These are phyloP conservation scores for Aspergillus homomorphus DNA, from an alignment of 495 filamentous ascomycete species.

Conservation along the genomic window DNA sequence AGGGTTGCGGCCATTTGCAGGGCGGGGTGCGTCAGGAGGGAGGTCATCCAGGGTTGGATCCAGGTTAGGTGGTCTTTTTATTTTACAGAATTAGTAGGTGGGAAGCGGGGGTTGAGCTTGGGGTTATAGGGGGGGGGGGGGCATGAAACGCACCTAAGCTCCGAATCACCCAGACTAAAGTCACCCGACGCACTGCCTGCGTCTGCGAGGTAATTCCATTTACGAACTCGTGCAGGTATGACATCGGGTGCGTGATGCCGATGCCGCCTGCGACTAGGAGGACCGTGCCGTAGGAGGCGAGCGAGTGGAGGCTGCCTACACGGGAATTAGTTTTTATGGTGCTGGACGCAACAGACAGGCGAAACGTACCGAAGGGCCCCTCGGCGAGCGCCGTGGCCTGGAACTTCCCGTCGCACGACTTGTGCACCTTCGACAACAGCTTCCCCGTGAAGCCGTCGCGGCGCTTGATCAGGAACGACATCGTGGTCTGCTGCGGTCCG, in stretches of 20 bases:
- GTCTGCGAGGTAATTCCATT: slow-evolving; percentile 36
- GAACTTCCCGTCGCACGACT: slow-evolving; percentile 38
- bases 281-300: slow-evolving; percentile 53
- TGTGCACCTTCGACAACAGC: slow-evolving; percentile 44
- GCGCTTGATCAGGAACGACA: slow-evolving; percentile 54
- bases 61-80: slow-evolving; percentile 39
- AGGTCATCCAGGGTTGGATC: slow-evolving; percentile 45
- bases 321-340: background rate
- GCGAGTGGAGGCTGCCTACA: slow-evolving; percentile 46
- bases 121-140: background rate
- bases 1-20: slow-evolving; percentile 21
- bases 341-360: background rate
- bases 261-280: slow-evolving; percentile 57
- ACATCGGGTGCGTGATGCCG: slow-evolving; percentile 58
- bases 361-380: slow-evolving; percentile 51
- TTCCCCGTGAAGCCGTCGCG: slow-evolving; percentile 53
- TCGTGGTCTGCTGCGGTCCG: slow-evolving; percentile 33
- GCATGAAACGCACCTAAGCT: slow-evolving; percentile 31
- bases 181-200: slow-evolving; percentile 42
- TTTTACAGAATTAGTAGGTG: background rate
- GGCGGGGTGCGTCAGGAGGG: slow-evolving; percentile 36
- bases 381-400: slow-evolving; percentile 49
- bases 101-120: background rate
- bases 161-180: slow-evolving; percentile 41
- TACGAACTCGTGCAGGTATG: slow-evolving; percentile 51